These are phyloP conservation scores for Solanum hybrid DNA, from an alignment of 305 asterid species.

Conservation along the genomic window DNA sequence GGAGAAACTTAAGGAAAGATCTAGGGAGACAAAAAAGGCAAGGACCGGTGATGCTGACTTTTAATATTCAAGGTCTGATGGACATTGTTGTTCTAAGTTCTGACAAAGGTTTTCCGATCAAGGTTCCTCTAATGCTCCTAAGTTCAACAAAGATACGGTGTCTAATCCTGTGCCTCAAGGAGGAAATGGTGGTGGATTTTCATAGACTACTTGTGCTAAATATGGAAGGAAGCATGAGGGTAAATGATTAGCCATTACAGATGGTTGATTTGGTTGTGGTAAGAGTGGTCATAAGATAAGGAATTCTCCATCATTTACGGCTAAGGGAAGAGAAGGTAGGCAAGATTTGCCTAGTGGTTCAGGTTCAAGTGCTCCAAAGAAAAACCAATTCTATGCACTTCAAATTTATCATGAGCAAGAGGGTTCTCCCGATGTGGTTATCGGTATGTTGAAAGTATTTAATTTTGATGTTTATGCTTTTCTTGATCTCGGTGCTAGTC, in stretches of 20 bases:
- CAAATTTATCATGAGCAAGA: background rate
- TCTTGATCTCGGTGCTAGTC: background rate
- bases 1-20: background rate
- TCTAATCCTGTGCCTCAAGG: background rate
- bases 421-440: background rate
- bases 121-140: too few relatives aligned
- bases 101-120: too few relatives aligned
- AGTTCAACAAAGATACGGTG: too few relatives aligned
- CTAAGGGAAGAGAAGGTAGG: background rate
- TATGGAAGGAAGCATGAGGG: too few relatives aligned
- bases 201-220: background rate
- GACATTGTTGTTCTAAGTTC: background rate
- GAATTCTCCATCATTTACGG: too few relatives aligned
- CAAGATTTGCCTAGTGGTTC: background rate
- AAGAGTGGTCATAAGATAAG: too few relatives aligned
- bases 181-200: background rate
- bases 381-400: background rate
- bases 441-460: background rate
- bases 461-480: background rate
- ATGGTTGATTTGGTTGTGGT: too few relatives aligned
- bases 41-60: background rate
- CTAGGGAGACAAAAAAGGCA: background rate
- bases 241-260: too few relatives aligned
- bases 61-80: background rate
- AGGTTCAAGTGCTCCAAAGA: background rate